These are phyloP conservation scores for Fusarium sp. DNA, from an alignment of 2,329 filamentous ascomycete species.

Conservation along the genomic window DNA sequence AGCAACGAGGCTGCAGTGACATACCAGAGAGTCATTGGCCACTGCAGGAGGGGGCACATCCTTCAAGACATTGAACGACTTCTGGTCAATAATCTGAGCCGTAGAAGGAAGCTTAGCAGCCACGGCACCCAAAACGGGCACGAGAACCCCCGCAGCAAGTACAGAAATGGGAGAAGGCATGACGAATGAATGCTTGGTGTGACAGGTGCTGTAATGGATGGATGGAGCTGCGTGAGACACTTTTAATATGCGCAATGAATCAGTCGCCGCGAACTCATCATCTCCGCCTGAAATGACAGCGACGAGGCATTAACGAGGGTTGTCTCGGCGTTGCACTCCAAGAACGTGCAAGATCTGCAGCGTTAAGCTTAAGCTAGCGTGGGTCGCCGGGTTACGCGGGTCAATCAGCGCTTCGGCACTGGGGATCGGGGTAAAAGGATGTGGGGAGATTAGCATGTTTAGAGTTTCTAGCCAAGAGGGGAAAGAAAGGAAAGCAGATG, in stretches of 20 bases:
- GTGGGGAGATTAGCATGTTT: not conserved
- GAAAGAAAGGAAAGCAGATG: not conserved
- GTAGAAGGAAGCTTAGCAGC: slow-evolving; percentile 53
- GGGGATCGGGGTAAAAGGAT: not conserved
- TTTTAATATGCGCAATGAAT: slow-evolving; percentile 23
- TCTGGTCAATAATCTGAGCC: slow-evolving; percentile 37
- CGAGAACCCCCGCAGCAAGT: slow-evolving; percentile 26
- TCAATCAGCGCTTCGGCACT: slow-evolving; percentile 2
- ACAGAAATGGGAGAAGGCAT: slow-evolving; percentile 33
- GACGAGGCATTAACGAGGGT: slow-evolving; percentile 19
- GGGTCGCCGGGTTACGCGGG: not conserved
- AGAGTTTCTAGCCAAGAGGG: not conserved
- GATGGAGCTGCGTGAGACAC: not conserved
- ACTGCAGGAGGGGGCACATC: slow-evolving; percentile 27
- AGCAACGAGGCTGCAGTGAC: not conserved
- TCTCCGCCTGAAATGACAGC: not conserved
- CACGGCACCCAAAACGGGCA: slow-evolving; percentile 43
- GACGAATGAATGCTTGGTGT: slow-evolving; percentile 7
- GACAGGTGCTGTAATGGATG: not conserved
- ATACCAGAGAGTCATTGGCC: slow-evolving; percentile 32
- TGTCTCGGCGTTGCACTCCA: not conserved
- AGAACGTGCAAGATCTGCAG: slow-evolving; percentile 10
- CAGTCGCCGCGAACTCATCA: not conserved
- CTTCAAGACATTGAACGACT: slow-evolving; percentile 33
- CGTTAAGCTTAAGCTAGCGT: slow-evolving; percentile 8